phyloP scores from a whole-genome alignment of 2,329 filamentous ascomycete species.

The Ampelomyces quisqualis region DNA sequence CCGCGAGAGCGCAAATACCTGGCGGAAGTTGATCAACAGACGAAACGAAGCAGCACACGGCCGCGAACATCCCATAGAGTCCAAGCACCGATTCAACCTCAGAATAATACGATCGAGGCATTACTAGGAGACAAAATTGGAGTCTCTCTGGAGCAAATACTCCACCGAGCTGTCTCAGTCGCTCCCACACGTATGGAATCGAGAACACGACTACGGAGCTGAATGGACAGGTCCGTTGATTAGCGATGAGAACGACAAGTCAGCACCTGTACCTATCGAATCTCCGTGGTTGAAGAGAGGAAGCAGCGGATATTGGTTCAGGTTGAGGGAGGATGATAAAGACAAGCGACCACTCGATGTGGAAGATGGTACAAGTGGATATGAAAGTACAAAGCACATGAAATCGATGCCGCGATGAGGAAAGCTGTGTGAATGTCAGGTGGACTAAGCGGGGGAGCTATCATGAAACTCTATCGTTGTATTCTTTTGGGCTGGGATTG shows the following conservation, averaged over 20 bases:
- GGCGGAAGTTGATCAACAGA: slow-evolving; percentile 2
- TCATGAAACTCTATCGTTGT: neutral
- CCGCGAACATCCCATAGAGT: neutral
- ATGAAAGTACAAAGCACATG: too few relatives aligned
- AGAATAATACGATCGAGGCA: neutral
- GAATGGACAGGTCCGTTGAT: neutral
- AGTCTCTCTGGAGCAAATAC: neutral
- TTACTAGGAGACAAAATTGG: neutral
- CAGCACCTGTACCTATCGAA: neutral
- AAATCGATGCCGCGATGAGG: too few relatives aligned
- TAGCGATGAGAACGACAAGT: neutral
- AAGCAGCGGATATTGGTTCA: neutral
- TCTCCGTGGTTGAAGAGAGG: neutral
- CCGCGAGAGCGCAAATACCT: neutral
- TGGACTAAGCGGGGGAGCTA: too few relatives aligned
- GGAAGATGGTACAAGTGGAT: too few relatives aligned
- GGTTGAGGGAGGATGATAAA: neutral
- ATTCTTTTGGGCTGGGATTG: neutral
- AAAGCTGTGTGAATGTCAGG: too few relatives aligned
- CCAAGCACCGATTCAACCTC: neutral
- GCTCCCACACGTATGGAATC: neutral
- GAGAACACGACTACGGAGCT: neutral
- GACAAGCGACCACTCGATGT: neutral
- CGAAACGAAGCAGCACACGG: neutral
- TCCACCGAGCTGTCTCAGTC: neutral